Percentiles rank a stretch among this genome's conserved stretches.
Evolutionary conservation across 116 monocot genomes (phyloP).

Genomic region (Posidonia oceanica): DNA sequence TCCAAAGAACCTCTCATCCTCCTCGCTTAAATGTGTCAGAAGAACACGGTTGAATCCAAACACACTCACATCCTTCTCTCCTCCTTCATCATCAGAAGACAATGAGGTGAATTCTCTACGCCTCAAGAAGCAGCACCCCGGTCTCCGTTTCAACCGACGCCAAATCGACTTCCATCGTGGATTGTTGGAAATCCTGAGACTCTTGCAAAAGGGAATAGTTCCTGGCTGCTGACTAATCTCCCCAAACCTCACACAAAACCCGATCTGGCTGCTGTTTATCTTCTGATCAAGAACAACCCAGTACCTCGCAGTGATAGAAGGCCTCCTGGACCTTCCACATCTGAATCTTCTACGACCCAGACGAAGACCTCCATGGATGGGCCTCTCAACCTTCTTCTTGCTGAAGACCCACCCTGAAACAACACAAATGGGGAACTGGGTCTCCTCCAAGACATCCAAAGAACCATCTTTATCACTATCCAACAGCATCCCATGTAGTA

Average conservation of each 20-base stretch:
- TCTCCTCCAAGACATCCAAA: not conserved
- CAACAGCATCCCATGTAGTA: slow-evolving; percentile 4
- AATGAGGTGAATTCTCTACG: slow-evolving; percentile 4
- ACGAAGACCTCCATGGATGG: not conserved
- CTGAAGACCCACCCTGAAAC: slow-evolving; percentile 32
- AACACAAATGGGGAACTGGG: slow-evolving; percentile 23
- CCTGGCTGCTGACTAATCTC: slow-evolving; percentile 12
- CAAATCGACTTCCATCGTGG: slow-evolving; percentile 12
- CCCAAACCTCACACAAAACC: slow-evolving; percentile 39
- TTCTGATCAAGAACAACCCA: slow-evolving; percentile 52
- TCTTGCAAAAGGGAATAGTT: not conserved
- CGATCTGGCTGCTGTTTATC: slow-evolving; percentile 26
- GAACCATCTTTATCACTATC: not conserved
- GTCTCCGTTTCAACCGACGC: not conserved
- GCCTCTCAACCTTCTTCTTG: slow-evolving; percentile 12
- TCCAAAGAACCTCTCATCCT: slow-evolving; percentile 62
- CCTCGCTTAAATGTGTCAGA: slow-evolving; percentile 46
- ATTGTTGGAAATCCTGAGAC: not conserved
- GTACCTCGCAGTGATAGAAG: slow-evolving; percentile 29
- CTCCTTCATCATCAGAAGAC: slow-evolving; percentile 18
- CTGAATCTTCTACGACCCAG: not conserved
- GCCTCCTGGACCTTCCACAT: not conserved
- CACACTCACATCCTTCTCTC: slow-evolving; percentile 8
- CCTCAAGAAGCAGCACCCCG: not conserved
- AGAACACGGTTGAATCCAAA: slow-evolving; percentile 48